Evolutionary conservation across 345 rosid species (phyloP).

Genomic region (Eucalyptus rudis): DNA sequence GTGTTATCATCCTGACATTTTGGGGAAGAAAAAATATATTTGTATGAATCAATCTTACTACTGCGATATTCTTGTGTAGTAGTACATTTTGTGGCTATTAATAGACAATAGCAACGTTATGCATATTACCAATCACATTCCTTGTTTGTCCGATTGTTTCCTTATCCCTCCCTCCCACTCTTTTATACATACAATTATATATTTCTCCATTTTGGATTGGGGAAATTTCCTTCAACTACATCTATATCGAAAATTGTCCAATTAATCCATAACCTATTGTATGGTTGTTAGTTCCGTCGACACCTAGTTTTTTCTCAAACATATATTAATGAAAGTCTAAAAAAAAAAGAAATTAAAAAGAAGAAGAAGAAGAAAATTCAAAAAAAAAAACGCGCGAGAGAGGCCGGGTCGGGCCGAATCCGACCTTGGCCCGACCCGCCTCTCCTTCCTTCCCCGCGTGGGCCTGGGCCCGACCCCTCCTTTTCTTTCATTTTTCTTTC

Average conservation of each 20-base stretch:
- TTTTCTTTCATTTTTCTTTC: no score
- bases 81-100: not conserved
- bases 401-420: no score
- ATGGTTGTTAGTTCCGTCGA: not conserved
- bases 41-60: not conserved
- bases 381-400: no score
- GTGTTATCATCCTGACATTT: not conserved
- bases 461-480: no score
- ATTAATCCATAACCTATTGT: no score
- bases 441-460: no score
- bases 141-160: not conserved
- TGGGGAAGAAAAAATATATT: not conserved
- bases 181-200: not conserved
- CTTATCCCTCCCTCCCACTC: not conserved
- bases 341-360: no score
- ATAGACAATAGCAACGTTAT: not conserved
- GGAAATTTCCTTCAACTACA: not conserved
- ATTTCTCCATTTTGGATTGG: not conserved
- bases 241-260: no score
- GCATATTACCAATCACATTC: not conserved
- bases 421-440: no score
- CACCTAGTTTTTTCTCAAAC: no score
- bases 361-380: no score
- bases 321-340: no score
- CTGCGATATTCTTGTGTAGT: not conserved